These are phyloP conservation scores for Trichosporon faecale DNA, from an alignment of 1,284 basidiomycete species.

Conservation along the genomic window DNA sequence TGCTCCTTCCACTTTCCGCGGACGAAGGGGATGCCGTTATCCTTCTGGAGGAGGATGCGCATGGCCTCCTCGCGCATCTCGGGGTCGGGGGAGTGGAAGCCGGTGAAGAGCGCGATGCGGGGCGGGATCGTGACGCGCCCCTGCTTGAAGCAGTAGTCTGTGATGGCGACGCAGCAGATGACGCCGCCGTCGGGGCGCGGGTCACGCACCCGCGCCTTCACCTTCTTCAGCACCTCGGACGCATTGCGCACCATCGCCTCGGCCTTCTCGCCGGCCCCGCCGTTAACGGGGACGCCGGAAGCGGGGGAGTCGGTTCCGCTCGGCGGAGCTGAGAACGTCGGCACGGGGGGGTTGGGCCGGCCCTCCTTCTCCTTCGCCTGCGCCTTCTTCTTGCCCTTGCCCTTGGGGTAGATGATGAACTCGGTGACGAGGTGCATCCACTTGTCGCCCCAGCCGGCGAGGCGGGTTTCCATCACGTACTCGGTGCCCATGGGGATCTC, in stretches of 20 bases:
- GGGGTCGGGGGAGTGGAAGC: constrained; percentile 27
- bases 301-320: constrained; percentile 17
- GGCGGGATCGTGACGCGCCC: constrained; percentile 75
- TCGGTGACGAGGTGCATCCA: constrained; percentile 69
- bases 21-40: constrained; percentile 41
- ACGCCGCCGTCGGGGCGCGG: constrained; percentile 52
- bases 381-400: constrained; percentile 50
- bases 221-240: constrained; percentile 15
- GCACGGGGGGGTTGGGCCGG: constrained; percentile 10
- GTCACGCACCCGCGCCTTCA: constrained; percentile 23
- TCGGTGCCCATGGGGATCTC: constrained; percentile 70
- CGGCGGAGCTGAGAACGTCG: constrained; percentile 17
- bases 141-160: constrained; percentile 69
- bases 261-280: not conserved
- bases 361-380: constrained; percentile 21
- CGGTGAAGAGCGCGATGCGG: constrained; percentile 36
- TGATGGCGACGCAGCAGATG: constrained; percentile 67
- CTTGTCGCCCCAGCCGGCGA: constrained; percentile 77
- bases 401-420: constrained; percentile 62
- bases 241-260: not conserved
- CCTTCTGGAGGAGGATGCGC: constrained; percentile 35
- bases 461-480: constrained; percentile 67
- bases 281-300: constrained; percentile 18
- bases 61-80: constrained; percentile 27
- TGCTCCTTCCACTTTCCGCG: constrained; percentile 48